Base-by-base conservation (phyloP, 2,329 filamentous ascomycete genomes). In the Aspergillus quadricinctus region DNA sequence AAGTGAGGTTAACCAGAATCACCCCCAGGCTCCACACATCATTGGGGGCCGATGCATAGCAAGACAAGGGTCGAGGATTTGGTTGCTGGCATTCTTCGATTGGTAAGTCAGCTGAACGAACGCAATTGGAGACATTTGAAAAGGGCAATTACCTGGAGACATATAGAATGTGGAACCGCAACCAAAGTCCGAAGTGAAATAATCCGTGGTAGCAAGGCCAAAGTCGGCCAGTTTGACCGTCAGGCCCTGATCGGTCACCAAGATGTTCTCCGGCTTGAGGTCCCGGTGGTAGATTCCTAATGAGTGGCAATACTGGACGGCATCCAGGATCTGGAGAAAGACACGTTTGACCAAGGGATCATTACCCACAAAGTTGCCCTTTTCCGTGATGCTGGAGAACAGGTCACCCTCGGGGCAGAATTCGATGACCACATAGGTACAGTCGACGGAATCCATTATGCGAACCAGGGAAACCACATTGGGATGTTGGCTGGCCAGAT, bases 151-250 rank as follows among this genome's bases (percentile, higher is more conserved):
- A 97, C 93, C 93, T 84, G 94, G 94, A 71, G 92, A 96, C 94
- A 97, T 99, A 79, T 99, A 99, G 70, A 97, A 97, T 14, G 93
- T 97, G 31, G 94, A 97, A 61, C 94, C 94, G 74, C 94, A 99
- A 69, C 94, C 94, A 76, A 96, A 97, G 74, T 99, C 94, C 66
- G 92, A 89, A 62, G 93, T 96, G 64, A 88, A 81, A 63, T 86
- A 82, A 63, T 93, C 90, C 57, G 86, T 87, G 25, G 92, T 97
- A 57, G 94, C 94, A 54, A 99, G 84, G 72, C 94, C 94, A 81
- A 99, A 99, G 77, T 99, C 94, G 64, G 93, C 94, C 63, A 99
- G 84, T 79, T 97, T 96, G 70, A 96, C 90, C 37, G 91, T 94
- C 77, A 88, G 85, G 63, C 93, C 93, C 62, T 87, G 81, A 78